Percentiles rank a stretch among this genome's conserved stretches.
phyloP scores from a whole-genome alignment of 2,329 filamentous ascomycete species.

The Ambrosiella xylebori region DNA sequence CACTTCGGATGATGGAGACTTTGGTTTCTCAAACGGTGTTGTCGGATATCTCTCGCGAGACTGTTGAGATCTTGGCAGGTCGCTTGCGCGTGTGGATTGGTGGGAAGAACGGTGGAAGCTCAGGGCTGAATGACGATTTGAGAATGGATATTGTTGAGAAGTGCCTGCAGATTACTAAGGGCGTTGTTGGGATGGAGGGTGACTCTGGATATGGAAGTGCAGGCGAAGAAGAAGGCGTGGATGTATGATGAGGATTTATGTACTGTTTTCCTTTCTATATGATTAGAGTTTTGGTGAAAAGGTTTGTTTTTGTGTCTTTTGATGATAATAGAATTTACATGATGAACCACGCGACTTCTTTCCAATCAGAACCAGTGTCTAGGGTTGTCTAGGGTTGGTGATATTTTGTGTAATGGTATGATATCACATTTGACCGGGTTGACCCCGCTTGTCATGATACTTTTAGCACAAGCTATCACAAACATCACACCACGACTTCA shows the following conservation, averaged over 20 bases:
- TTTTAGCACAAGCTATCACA: too few relatives aligned
- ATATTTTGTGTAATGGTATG: too few relatives aligned
- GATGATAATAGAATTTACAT: too few relatives aligned
- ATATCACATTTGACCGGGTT: too few relatives aligned
- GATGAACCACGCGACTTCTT: too few relatives aligned
- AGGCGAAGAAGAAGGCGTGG: conserved; percentile 23
- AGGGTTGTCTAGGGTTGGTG: too few relatives aligned
- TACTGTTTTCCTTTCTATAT: neutral
- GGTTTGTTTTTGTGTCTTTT: neutral
- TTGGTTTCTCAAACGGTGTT: conserved; percentile 30
- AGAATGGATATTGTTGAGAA: conserved; percentile 36
- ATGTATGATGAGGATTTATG: neutral
- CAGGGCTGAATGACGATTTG: conserved; percentile 33
- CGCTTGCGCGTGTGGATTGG: conserved; percentile 45
- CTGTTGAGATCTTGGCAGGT: conserved; percentile 39
- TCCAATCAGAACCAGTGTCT: too few relatives aligned
- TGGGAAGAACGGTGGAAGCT: conserved; percentile 31
- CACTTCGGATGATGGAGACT: conserved; percentile 40
- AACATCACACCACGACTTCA: too few relatives aligned
- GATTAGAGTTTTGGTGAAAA: neutral
- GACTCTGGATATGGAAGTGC: conserved; percentile 43
- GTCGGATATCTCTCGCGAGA: conserved; percentile 28
- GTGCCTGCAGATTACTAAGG: conserved; percentile 39
- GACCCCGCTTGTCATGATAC: too few relatives aligned
- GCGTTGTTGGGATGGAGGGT: conserved; percentile 39